phyloP scores from a whole-genome alignment of 768 basidiomycete species.

The Trametes cingulata region DNA sequence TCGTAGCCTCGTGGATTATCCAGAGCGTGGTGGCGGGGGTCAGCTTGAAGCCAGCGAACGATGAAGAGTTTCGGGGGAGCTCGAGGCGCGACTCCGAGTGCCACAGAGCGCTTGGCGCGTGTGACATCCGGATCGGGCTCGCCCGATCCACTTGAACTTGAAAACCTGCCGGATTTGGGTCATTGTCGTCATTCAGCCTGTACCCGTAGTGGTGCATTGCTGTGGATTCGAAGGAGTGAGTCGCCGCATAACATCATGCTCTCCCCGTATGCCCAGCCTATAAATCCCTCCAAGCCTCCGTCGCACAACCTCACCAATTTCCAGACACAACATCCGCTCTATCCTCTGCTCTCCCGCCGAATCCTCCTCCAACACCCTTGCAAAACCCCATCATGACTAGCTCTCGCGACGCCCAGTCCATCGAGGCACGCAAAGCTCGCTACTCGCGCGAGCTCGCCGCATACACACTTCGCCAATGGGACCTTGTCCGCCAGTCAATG shows the following conservation, averaged over 20 bases:
- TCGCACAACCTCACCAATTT: background rate
- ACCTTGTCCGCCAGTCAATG: constrained; percentile 29
- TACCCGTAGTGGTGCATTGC: constrained; percentile 16
- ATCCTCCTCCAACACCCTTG: background rate
- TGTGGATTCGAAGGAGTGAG: constrained; percentile 21
- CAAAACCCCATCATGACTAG: constrained; percentile 18
- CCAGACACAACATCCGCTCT: constrained; percentile 2
- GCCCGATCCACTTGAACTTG: constrained; percentile 22
- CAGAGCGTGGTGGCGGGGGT: background rate
- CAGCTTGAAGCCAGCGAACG: background rate
- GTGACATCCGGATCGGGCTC: constrained; percentile 5
- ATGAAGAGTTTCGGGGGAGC: background rate
- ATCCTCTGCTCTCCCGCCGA: background rate
- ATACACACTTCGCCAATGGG: constrained; percentile 43
- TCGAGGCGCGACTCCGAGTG: background rate
- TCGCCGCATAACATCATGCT: constrained; percentile 23
- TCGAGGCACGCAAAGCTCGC: constrained; percentile 35
- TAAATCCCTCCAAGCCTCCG: background rate
- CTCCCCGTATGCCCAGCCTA: constrained; percentile 2
- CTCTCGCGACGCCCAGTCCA: constrained; percentile 19
- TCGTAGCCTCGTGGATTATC: constrained; percentile 4
- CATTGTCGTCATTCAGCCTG: constrained; percentile 21
- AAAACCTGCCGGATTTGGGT: constrained; percentile 20
- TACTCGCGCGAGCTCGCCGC: constrained; percentile 41
- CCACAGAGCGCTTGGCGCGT: constrained; percentile 5